phyloP scores from a whole-genome alignment of 768 basidiomycete species.

The Serendipita vermifera region DNA sequence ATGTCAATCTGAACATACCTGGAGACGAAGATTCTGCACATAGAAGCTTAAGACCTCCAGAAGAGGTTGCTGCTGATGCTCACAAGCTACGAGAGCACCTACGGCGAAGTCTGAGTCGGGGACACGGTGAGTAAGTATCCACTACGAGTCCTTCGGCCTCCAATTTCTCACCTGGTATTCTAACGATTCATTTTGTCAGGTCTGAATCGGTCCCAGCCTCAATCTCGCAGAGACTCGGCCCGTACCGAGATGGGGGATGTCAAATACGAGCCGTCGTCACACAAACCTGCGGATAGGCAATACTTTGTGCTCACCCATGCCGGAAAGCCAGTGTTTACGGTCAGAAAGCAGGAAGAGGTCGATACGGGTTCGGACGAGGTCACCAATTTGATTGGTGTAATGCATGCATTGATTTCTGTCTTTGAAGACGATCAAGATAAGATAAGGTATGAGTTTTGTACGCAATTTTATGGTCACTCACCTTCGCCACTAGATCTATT shows the following conservation, averaged over 20 bases:
- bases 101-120: constrained; percentile 47
- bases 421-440: constrained; percentile 87
- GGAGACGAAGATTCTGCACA: no score
- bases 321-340: constrained; percentile 93
- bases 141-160: constrained; percentile 11
- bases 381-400: constrained; percentile 75
- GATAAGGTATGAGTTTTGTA: constrained; percentile 22
- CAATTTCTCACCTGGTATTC: constrained; percentile 1
- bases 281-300: constrained; percentile 38
- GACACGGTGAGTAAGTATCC: constrained; percentile 25
- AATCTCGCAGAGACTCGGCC: neutral
- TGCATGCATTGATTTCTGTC: constrained; percentile 91
- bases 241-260: constrained; percentile 7
- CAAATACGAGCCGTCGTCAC: neutral
- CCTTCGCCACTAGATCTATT: constrained; percentile 53
- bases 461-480: no score
- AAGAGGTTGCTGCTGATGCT: neutral
- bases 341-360: constrained; percentile 39
- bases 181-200: neutral
- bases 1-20: neutral
- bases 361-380: constrained; percentile 52
- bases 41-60: neutral
- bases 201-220: neutral
- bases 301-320: constrained; percentile 93
- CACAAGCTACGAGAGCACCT: constrained; percentile 50